phyloP scores from a whole-genome alignment of 2,329 filamentous ascomycete species.

The Penicillium sp. region DNA sequence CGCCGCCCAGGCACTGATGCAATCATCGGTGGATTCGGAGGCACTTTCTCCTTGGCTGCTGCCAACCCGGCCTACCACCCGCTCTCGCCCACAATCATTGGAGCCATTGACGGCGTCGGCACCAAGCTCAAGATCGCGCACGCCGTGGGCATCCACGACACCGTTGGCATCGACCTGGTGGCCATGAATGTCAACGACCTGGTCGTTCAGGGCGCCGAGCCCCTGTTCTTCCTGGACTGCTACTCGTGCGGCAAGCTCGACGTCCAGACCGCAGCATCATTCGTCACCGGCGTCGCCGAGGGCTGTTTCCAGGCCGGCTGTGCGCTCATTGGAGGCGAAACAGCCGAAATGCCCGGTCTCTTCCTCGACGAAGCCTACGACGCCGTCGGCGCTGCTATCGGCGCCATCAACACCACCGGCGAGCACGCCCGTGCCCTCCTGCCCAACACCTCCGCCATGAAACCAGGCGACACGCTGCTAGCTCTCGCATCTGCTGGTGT shows the following conservation, averaged over 20 bases:
- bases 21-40: slow-evolving; percentile 92
- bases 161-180: slow-evolving; percentile 92
- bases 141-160: slow-evolving; percentile 82
- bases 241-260: slow-evolving; percentile 90
- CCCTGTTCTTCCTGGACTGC: slow-evolving; percentile 96
- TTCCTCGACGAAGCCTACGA: slow-evolving; percentile 89
- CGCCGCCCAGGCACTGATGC: slow-evolving; percentile 82
- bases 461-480: slow-evolving; percentile 75
- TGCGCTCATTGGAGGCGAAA: slow-evolving; percentile 93
- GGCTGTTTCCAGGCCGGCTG: slow-evolving; percentile 83
- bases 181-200: slow-evolving; percentile 99
- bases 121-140: slow-evolving; percentile 97
- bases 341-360: slow-evolving; percentile 96
- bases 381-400: slow-evolving; percentile 83
- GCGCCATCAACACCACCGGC: slow-evolving; percentile 61
- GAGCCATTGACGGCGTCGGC: slow-evolving; percentile 91
- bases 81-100: slow-evolving; percentile 76
- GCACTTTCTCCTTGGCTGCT: slow-evolving; percentile 71
- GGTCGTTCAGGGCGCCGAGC: slow-evolving; percentile 90
- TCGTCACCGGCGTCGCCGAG: slow-evolving; percentile 83
- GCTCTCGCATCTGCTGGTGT: slow-evolving; percentile 81
- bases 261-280: slow-evolving; percentile 71
- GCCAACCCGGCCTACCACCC: slow-evolving; percentile 67
- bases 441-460: slow-evolving; percentile 72
- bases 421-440: slow-evolving; percentile 62